These are phyloP conservation scores for Talaromyces amestolkiae DNA, from an alignment of 2,329 filamentous ascomycete species.

Conservation along the genomic window DNA sequence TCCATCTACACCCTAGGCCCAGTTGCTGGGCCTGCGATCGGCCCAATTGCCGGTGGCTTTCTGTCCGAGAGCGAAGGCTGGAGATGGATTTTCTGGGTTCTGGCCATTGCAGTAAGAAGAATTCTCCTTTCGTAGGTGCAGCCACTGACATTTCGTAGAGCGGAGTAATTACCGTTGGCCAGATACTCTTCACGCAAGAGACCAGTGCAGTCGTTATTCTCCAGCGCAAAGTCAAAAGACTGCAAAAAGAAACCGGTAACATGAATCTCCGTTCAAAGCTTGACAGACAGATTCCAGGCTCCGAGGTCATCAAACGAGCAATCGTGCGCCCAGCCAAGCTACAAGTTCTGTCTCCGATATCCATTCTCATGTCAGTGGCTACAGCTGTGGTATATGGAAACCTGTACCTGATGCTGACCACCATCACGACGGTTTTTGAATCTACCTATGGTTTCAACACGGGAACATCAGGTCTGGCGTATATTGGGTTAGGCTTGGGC, in stretches of 20 bases:
- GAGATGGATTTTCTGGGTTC: constrained; percentile 39
- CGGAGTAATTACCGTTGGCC: constrained; percentile 38
- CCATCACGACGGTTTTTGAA: constrained; percentile 54
- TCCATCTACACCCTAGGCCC: constrained; percentile 21
- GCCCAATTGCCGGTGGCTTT: constrained; percentile 33
- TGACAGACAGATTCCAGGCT: constrained; percentile 35
- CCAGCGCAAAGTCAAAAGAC: constrained; percentile 40
- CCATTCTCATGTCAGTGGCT: constrained; percentile 54
- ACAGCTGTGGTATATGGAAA: constrained; percentile 58
- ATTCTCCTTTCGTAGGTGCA: background rate
- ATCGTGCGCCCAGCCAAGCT: constrained; percentile 50
- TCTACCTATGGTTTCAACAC: constrained; percentile 51
- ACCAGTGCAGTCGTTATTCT: constrained; percentile 46
- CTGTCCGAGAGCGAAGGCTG: constrained; percentile 32
- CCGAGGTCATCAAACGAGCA: constrained; percentile 44
- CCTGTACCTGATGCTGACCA: constrained; percentile 58
- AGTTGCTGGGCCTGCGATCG: constrained; percentile 27
- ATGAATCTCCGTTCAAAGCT: constrained; percentile 28
- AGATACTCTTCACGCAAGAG: constrained; percentile 41
- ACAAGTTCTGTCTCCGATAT: constrained; percentile 51
- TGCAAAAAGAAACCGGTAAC: constrained; percentile 47
- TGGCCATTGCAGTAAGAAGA: constrained; percentile 30
- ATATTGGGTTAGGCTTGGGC: constrained; percentile 51
- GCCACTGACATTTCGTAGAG: constrained; percentile 22
- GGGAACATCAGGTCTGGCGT: constrained; percentile 47